Conservation (phyloP, 768 basidiomycete genomes). For the Leccinum disarticulatum region DNA sequence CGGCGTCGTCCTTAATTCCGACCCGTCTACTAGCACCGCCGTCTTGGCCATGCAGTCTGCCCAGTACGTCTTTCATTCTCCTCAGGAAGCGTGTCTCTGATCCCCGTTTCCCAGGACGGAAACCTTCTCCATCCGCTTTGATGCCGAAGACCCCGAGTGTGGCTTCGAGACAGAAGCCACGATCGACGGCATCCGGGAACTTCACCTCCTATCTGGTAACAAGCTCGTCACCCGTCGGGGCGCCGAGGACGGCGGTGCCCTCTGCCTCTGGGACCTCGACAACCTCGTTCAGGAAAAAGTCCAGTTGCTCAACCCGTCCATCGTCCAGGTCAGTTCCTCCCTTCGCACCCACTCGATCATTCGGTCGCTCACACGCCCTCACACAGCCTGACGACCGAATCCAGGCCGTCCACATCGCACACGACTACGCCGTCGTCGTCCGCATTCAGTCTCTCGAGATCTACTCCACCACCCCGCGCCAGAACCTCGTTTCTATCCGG, state of each 20-base stretch:
- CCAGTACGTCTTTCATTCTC: constrained; percentile 30
- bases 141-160: constrained; percentile 34
- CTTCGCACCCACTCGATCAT: background rate
- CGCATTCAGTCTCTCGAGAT: constrained; percentile 43
- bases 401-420: constrained; percentile 43
- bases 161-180: constrained; percentile 37
- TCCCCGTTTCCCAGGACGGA: constrained; percentile 36
- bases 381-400: constrained; percentile 37
- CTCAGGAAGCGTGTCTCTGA: background rate
- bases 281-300: constrained; percentile 30
- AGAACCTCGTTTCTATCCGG: constrained; percentile 14
- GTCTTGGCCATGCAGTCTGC: constrained; percentile 45
- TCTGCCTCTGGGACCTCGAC: constrained; percentile 39
- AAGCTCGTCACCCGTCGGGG: constrained; percentile 38
- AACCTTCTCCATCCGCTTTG: constrained; percentile 41
- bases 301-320: constrained; percentile 38
- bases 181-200: constrained; percentile 33
- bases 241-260: constrained; percentile 23
- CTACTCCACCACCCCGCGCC: constrained; percentile 37
- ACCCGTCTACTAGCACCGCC: constrained; percentile 29
- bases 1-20: constrained; percentile 53
- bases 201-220: constrained; percentile 38
- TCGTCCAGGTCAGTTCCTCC: constrained; percentile 30
- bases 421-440: constrained; percentile 46
- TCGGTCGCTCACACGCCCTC: background rate